A percentile compares a stretch with the other conserved stretches of the same genome.
These are phyloP conservation scores for Nicotiana sylvestris DNA, from an alignment of 257 asterid species.

Conservation along the genomic window DNA sequence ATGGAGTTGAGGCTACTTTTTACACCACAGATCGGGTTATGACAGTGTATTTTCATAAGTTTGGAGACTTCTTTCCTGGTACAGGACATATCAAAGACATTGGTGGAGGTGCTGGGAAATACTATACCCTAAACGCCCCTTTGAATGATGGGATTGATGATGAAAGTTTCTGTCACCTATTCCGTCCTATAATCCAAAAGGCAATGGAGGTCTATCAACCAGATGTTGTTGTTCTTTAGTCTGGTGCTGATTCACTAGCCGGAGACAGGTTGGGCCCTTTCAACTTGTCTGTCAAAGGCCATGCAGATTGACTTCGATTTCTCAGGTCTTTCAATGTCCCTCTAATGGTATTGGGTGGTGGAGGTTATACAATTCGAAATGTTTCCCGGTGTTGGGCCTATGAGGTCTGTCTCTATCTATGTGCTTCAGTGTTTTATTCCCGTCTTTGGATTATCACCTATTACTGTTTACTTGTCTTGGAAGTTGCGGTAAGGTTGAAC, in stretches of 20 bases:
- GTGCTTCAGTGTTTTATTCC: neutral
- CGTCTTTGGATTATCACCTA: neutral
- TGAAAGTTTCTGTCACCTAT: constrained; percentile 40
- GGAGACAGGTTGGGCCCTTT: constrained; percentile 50
- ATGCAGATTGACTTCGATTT: constrained; percentile 49
- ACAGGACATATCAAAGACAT: constrained; percentile 43
- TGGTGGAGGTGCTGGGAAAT: constrained; percentile 41
- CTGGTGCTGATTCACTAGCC: constrained; percentile 54
- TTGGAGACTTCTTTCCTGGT: constrained; percentile 58
- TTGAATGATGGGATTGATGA: constrained; percentile 50
- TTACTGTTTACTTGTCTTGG: neutral
- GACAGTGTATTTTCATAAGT: constrained; percentile 56
- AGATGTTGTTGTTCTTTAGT: constrained; percentile 50
- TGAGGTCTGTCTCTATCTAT: constrained; percentile 27
- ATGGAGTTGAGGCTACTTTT: constrained; percentile 61
- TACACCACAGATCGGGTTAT: constrained; percentile 48
- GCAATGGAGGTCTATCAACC: constrained; percentile 56
- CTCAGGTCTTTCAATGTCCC: constrained; percentile 53
- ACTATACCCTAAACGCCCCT: constrained; percentile 51
- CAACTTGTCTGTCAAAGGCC: constrained; percentile 48
- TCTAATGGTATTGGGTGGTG: constrained; percentile 54
- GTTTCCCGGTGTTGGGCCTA: constrained; percentile 68
- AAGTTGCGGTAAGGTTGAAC: constrained; percentile 1
- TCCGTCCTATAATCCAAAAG: constrained; percentile 42
- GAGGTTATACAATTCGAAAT: constrained; percentile 49